Evolutionary conservation across 495 filamentous ascomycete species (phyloP).

Genomic region (Staphylotrichum tortipilum): DNA sequence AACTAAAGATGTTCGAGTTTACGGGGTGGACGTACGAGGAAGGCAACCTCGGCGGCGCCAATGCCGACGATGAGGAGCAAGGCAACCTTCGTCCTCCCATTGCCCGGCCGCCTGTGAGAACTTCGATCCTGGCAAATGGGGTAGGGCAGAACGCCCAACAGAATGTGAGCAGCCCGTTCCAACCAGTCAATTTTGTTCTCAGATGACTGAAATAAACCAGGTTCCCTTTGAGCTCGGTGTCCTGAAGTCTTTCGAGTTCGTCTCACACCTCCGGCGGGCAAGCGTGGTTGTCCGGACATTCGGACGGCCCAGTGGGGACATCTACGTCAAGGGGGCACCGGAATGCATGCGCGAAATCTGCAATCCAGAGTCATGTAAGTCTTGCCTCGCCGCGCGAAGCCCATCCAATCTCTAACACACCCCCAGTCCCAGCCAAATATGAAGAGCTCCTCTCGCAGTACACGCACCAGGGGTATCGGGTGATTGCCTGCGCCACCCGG

Average conservation of each 20-base stretch:
- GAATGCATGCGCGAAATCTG: conserved; percentile 96
- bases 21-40: conserved; percentile 91
- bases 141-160: conserved; percentile 19
- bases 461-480: conserved; percentile 89
- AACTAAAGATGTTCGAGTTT: conserved; percentile 98
- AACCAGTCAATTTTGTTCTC: not conserved
- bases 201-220: conserved; percentile 11
- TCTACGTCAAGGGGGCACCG: conserved; percentile 95
- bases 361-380: conserved; percentile 64
- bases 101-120: conserved; percentile 64
- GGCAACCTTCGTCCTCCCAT: conserved; percentile 68
- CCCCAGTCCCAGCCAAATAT: conserved; percentile 78
- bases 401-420: conserved; percentile 7
- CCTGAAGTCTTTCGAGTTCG: conserved; percentile 85
- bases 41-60: conserved; percentile 53
- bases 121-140: conserved; percentile 47
- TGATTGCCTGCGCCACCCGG: conserved; percentile 94
- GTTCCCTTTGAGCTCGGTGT: conserved; percentile 69
- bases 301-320: conserved; percentile 64
- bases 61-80: conserved; percentile 55
- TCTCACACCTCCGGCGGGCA: conserved; percentile 87
- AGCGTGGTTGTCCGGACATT: conserved; percentile 88
- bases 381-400: not conserved
- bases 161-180: conserved; percentile 25
- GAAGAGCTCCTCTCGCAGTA: conserved; percentile 81